Base-by-base conservation (phyloP, 23 red algal species). In the Gracilaria caudata region DNA sequence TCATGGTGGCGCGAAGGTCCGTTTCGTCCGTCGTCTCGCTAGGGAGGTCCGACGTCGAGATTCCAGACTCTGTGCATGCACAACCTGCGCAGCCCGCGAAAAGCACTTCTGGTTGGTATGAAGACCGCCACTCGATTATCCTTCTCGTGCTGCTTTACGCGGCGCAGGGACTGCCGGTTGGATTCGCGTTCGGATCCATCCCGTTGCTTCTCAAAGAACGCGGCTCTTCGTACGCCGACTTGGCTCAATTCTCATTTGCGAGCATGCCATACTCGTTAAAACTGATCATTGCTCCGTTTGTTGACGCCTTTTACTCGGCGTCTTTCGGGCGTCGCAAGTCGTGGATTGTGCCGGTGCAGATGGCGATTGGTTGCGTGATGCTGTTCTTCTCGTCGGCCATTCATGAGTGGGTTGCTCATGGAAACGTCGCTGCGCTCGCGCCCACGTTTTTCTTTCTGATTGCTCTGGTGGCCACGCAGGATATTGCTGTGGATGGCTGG, bases 401-500 rank as follows among this genome's bases (percentile, higher is more conserved):
- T 6, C 74, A 92, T 32, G 30, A 38, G 3, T 92, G 83, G 83
- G 92, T 98, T 35, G 40, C 51, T 34, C n/a, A 73, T 17, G 93
- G 81, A 14, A 51, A 65, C 64, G 90, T 98, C 49, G 55, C 43
- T 32, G 58, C 59, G 2, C 78, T 98, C 26, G 95, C 93, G 21
- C 65, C 86, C 19, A 59, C 89, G 17, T 95, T 94, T 77, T 94
- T 93, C 44, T 40, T 75, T 16, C 36, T 98, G 3, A 87, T 98
- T 14, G 74, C 91, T 25, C 47, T 98, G 9, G 72, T 82, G 24
- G 96, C 96, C 34, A 95, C 89, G 12, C 96, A 98, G 77, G 96
- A 98, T 64, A 95, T 98, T 81, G 96, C 96, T 4, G 92, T 98
- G 0, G 96, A 98, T 59, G 92, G 96, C 33, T 98, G 96, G 96